Conservation (phyloP, 305 asterid species). For the Ajuga reptans region DNA sequence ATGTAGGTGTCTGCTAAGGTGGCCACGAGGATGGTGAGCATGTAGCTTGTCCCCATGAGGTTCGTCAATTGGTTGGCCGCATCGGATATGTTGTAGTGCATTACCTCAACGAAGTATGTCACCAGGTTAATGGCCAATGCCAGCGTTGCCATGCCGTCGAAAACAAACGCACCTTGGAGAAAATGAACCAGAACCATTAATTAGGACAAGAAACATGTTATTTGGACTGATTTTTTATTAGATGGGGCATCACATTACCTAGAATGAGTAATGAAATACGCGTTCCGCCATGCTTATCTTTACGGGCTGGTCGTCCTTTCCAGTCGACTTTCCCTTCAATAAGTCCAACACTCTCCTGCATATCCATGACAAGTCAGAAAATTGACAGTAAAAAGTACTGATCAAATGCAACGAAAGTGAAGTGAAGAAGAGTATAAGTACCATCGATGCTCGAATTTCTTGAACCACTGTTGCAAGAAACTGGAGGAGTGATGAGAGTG, state of each 20-base stretch:
- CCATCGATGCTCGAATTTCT: conserved; percentile 17
- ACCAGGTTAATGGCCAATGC: conserved; percentile 42
- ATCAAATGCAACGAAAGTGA: neutral
- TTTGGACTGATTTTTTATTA: neutral
- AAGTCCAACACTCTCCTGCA: conserved; percentile 38
- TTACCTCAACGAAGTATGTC: conserved; percentile 43
- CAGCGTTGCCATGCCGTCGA: conserved; percentile 45
- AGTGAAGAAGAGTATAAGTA: neutral
- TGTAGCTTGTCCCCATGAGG: conserved; percentile 49
- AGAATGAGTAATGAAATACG: conserved; percentile 35
- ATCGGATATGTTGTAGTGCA: conserved; percentile 54
- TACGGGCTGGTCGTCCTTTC: conserved; percentile 55
- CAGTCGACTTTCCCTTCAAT: conserved; percentile 68
- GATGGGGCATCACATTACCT: conserved; percentile 27
- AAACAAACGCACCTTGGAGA: conserved; percentile 38
- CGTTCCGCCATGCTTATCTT: conserved; percentile 56
- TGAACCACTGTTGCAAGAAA: neutral
- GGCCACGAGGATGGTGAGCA: conserved; percentile 50
- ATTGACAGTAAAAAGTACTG: neutral
- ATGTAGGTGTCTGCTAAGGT: conserved; percentile 57
- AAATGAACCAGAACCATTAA: neutral
- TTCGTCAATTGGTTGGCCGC: conserved; percentile 65
- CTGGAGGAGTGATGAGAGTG: conserved; percentile 2
- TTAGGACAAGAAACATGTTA: neutral
- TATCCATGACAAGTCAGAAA: neutral